Percentiles rank a stretch among this genome's conserved stretches.
Conservation (phyloP, 2,329 filamentous ascomycete genomes). For the Colletotrichum sp. region DNA sequence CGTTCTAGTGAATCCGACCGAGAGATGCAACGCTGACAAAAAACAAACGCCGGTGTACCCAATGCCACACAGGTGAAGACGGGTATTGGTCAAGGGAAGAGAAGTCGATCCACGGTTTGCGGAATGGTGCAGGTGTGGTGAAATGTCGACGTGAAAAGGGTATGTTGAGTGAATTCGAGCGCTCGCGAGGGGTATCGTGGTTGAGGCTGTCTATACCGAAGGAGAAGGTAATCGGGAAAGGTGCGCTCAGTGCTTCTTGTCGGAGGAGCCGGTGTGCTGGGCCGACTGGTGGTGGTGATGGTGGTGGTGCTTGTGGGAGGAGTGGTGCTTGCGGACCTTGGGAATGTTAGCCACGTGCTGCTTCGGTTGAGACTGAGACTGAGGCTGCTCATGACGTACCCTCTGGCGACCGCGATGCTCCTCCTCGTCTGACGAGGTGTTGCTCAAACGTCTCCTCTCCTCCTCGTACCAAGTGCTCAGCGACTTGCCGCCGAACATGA, state of each 20-base stretch:
- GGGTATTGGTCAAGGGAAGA: constrained; percentile 2
- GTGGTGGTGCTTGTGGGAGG: constrained; percentile 17
- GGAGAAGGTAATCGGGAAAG: not conserved
- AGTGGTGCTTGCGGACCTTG: constrained; percentile 21
- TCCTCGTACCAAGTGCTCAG: constrained; percentile 66
- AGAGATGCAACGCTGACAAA: constrained; percentile 19
- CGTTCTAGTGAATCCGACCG: constrained; percentile 13
- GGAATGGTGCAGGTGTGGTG: not conserved
- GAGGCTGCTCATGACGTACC: constrained; percentile 26
- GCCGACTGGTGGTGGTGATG: constrained; percentile 10
- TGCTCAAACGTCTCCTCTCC: constrained; percentile 51
- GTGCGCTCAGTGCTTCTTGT: constrained; percentile 19
- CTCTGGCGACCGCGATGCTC: constrained; percentile 43
- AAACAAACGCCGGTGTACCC: constrained; percentile 17
- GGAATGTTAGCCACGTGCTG: not conserved
- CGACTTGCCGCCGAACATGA: constrained; percentile 65
- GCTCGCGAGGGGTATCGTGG: constrained; percentile 18
- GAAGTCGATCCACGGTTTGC: constrained; percentile 1
- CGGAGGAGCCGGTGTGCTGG: constrained; percentile 11
- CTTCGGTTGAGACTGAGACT: not conserved
- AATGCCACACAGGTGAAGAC: constrained; percentile 8
- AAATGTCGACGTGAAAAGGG: constrained; percentile 11
- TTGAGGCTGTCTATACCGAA: constrained; percentile 15
- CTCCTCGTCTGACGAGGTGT: constrained; percentile 41
- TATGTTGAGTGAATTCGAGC: constrained; percentile 15